Base-by-base conservation (phyloP, 2,329 filamentous ascomycete genomes). In the Trichoderma sp. region DNA sequence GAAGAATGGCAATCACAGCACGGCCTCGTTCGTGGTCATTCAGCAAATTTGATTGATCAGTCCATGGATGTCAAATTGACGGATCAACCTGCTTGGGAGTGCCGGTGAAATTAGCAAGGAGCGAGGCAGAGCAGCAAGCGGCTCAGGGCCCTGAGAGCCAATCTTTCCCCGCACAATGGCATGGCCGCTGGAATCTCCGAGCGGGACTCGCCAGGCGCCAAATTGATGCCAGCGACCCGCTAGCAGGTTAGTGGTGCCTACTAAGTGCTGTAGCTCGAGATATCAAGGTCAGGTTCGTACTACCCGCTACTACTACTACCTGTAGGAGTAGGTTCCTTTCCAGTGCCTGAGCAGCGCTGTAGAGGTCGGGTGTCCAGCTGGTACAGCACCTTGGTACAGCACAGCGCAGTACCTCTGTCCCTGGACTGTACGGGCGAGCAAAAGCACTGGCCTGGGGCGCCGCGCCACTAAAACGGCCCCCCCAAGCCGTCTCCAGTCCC, bases 21-120 rank as follows among this genome's bases (percentile, higher is more conserved):
- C 29, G 39, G 39, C 50, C 32, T 50, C 29, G 29, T 22, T n/a
- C 32, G 52, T 35, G 12, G 37, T 35, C 15, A 27, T 27, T 39
- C 39, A 61, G 12, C 34, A 39, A 39, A 27, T 22, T 8, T n/a
- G n/a, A n/a, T n/a, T n/a, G n/a, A n/a, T n/a, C n/a, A n/a, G n/a
- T n/a, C n/a, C n/a, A n/a, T n/a, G n/a, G n/a, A n/a, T n/a, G n/a
- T n/a, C n/a, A n/a, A n/a, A n/a, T n/a, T n/a, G n/a, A n/a, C n/a
- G n/a, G n/a, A n/a, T n/a, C 17, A 25, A 35, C n/a, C 3, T 3
- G 9, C 52, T 32, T 50, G 19, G 32, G 17, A 53, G 9, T 27
- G n/a, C n/a, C n/a, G 29, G 34, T 19, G 22, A 64, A 54, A 64
- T 64, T 53, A 29, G 48, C 60, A 39, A 32, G 60, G 60, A 54